Evolutionary conservation across 2,329 filamentous ascomycete species (phyloP), one percentile per base, ranked within the genome.

Genomic region (Aspergillus clavatus): DNA sequence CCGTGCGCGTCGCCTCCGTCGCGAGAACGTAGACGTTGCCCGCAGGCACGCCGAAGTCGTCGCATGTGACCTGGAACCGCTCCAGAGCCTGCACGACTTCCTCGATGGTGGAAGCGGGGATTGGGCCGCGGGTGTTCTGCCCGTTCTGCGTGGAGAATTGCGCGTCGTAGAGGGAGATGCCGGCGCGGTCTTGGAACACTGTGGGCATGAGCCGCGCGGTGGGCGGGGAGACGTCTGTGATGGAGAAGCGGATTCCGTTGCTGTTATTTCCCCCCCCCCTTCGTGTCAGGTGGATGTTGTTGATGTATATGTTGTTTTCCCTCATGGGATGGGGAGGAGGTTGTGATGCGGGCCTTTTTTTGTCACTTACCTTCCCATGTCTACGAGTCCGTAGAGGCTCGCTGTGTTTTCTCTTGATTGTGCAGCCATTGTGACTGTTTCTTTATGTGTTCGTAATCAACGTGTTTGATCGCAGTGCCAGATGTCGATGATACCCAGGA

Each of bases 221-320:
- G 3, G 82, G 80, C 18, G 85, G 83, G 3, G 82, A 78, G n/a
- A 94, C 76, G 54, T 89, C 83, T 7, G 89, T 87, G 59, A 95
- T 88, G 36, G 88, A 91, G 74, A 95, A 95, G 44, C 90, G 87
- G 58, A 95, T 91, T 58, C 89, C 90, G 73, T 95, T 96, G 73
- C 89, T 67, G 27, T 31, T 24, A 27, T 19, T 21, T 40, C n/a
- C n/a, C n/a, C n/a, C n/a, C n/a, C n/a, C n/a, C n/a, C n/a, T n/a
- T n/a, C n/a, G n/a, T n/a, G n/a, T n/a, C n/a, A n/a, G n/a, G n/a
- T n/a, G n/a, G n/a, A n/a, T n/a, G n/a, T n/a, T n/a, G n/a, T n/a
- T n/a, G n/a, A n/a, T n/a, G n/a, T n/a, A n/a, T n/a, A n/a, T n/a
- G n/a, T n/a, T n/a, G n/a, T n/a, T n/a, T n/a, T n/a, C n/a, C n/a